phyloP scores from a whole-genome alignment of 1,284 basidiomycete genomes.

The Ceratobasidium sp. region DNA sequence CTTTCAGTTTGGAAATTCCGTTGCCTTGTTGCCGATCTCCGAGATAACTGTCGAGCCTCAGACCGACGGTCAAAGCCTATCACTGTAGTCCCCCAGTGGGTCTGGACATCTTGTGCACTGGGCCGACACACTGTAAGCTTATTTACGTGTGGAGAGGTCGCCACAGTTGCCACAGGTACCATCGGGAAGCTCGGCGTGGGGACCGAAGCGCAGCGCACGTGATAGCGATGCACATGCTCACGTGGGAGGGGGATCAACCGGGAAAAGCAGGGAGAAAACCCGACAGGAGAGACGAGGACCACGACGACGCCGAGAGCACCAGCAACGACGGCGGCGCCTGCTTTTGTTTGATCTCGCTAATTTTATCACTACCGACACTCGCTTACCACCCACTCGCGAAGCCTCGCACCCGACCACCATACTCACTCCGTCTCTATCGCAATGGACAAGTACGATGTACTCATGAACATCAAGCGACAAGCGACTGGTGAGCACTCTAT shows the following conservation, averaged over 20 bases:
- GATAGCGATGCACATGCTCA: conserved; percentile 31
- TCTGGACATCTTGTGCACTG: too few relatives aligned
- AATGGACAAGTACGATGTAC: conserved; percentile 35
- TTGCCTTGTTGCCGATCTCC: too few relatives aligned
- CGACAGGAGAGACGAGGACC: conserved; percentile 13
- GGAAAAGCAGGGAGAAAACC: neutral
- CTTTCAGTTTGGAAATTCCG: too few relatives aligned
- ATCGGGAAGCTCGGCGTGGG: conserved; percentile 1
- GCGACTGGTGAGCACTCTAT: conserved; percentile 27
- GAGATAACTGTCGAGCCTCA: too few relatives aligned
- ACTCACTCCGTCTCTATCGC: neutral
- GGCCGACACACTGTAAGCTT: too few relatives aligned
- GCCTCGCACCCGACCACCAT: conserved; percentile 27
- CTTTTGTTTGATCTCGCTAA: neutral
- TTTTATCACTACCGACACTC: conserved; percentile 30
- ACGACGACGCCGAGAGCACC: neutral
- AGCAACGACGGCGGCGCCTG: neutral
- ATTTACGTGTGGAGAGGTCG: too few relatives aligned
- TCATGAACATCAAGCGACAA: conserved; percentile 34
- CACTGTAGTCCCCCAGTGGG: too few relatives aligned
- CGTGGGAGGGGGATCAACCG: neutral
- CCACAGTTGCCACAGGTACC: too few relatives aligned
- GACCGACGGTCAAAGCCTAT: too few relatives aligned
- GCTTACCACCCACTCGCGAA: conserved; percentile 37
- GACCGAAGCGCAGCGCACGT: conserved; percentile 4